Conservation (phyloP, 169 alveolate species). For the Eimeria tenella region DNA sequence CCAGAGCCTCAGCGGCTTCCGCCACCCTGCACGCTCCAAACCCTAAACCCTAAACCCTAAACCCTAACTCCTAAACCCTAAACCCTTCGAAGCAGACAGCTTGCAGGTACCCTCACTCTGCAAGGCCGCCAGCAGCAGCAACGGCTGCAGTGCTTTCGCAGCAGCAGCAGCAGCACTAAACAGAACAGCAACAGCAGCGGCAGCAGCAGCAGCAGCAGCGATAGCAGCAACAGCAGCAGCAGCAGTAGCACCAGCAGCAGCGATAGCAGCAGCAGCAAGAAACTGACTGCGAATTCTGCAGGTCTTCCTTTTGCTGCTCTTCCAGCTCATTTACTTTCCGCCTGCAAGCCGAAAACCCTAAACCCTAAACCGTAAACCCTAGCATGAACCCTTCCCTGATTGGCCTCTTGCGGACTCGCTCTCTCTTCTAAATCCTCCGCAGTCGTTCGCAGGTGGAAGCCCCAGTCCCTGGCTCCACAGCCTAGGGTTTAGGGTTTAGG, state of each 20-base stretch:
- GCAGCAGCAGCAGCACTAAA: background rate
- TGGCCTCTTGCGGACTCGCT: background rate
- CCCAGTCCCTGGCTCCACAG: no score
- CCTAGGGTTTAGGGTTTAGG: no score
- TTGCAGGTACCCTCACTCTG: background rate
- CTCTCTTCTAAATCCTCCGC: background rate
- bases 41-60: constrained; percentile 15
- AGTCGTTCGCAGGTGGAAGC: no score
- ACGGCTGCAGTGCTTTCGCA: background rate
- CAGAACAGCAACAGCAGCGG: background rate
- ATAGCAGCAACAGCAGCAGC: constrained; percentile 14
- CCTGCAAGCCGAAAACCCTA: constrained; percentile 12
- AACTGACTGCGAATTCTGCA: constrained; percentile 9
- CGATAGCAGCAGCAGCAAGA: background rate
- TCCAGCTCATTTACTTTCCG: constrained; percentile 29
- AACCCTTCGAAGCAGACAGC: background rate
- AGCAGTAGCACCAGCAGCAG: constrained; percentile 22
- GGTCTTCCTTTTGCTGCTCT: constrained; percentile 25
- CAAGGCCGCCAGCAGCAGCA: no score
- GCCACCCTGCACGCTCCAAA: background rate
- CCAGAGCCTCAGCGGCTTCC: constrained; percentile 36
- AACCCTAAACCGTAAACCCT: constrained; percentile 11
- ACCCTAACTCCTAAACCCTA: constrained; percentile 38
- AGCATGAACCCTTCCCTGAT: background rate
- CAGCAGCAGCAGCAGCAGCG: background rate